These are phyloP conservation scores for Carpinus fangiana DNA, from an alignment of 306 rosid genomes.

Conservation along the genomic window DNA sequence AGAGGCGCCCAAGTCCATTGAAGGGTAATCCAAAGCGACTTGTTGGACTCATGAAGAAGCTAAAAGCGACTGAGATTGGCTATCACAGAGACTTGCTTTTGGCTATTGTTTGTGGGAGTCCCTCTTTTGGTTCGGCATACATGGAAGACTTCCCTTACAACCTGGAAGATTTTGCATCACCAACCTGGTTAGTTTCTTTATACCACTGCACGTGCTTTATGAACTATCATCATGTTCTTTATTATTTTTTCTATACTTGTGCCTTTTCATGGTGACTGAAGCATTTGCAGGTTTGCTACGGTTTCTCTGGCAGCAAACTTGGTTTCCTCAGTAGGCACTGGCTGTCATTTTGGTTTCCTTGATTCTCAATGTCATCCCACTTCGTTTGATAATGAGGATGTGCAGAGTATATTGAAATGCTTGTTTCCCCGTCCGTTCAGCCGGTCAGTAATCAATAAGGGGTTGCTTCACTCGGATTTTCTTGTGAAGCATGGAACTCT, in stretches of 20 bases:
- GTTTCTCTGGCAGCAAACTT: slow-evolving; percentile 70
- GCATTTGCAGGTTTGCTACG: slow-evolving; percentile 65
- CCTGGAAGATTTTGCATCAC: slow-evolving; percentile 62
- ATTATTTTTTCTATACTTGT: background rate
- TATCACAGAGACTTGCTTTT: slow-evolving; percentile 73
- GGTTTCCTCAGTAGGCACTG: slow-evolving; percentile 51
- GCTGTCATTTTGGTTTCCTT: slow-evolving; percentile 50
- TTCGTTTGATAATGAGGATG: slow-evolving; percentile 38
- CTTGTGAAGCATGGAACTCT: slow-evolving; percentile 38
- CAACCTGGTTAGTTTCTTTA: slow-evolving; percentile 66
- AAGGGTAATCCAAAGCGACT: slow-evolving; percentile 73
- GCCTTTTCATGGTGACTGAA: slow-evolving; percentile 33
- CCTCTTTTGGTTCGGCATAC: slow-evolving; percentile 67
- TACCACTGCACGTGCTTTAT: background rate
- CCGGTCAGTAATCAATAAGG: slow-evolving; percentile 67
- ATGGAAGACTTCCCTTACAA: slow-evolving; percentile 89
- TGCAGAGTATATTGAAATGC: slow-evolving; percentile 60
- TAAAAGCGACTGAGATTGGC: slow-evolving; percentile 55
- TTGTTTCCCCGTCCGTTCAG: slow-evolving; percentile 77
- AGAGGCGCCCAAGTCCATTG: slow-evolving; percentile 53
- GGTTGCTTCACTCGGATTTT: slow-evolving; percentile 68
- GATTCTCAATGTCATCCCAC: slow-evolving; percentile 37
- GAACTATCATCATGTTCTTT: slow-evolving; percentile 14
- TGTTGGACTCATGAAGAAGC: slow-evolving; percentile 71
- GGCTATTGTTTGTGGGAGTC: slow-evolving; percentile 62